A percentile compares a stretch with the other conserved stretches of the same genome.
These are phyloP conservation scores for Morella rubra DNA, from an alignment of 306 rosid genomes.

Conservation along the genomic window DNA sequence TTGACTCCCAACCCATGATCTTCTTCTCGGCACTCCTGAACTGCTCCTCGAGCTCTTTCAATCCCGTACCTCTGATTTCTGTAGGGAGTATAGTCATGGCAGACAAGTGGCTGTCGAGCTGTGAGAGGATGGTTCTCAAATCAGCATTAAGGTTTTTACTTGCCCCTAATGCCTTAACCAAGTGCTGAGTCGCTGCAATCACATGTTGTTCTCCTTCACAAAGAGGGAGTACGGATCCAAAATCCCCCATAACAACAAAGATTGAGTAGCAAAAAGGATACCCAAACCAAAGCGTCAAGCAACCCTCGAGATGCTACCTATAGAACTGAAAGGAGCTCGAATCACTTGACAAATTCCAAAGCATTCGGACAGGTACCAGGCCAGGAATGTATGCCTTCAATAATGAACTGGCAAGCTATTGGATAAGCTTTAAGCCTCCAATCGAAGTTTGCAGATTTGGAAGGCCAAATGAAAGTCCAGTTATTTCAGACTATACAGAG, in stretches of 20 bases:
- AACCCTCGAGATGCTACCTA: background rate
- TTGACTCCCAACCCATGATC: conserved; percentile 44
- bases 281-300: background rate
- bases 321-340: background rate
- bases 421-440: background rate
- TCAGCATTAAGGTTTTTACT: conserved; percentile 41
- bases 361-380: background rate
- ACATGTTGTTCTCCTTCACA: conserved; percentile 52
- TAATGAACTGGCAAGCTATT: background rate
- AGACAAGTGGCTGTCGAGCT: conserved; percentile 56
- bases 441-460: background rate
- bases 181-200: conserved; percentile 59
- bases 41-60: conserved; percentile 37
- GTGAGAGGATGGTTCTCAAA: conserved; percentile 50
- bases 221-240: conserved; percentile 27
- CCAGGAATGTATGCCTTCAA: too few species aligned
- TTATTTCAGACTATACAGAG: background rate
- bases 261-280: background rate
- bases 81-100: conserved; percentile 36
- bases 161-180: conserved; percentile 50
- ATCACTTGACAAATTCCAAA: background rate
- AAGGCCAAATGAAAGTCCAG: background rate
- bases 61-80: conserved; percentile 25
- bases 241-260: conserved; percentile 44
- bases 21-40: conserved; percentile 42